These are phyloP conservation scores for Mortierella claussenii DNA, from an alignment of 192 early-diverging fungal genomes.

Conservation along the genomic window DNA sequence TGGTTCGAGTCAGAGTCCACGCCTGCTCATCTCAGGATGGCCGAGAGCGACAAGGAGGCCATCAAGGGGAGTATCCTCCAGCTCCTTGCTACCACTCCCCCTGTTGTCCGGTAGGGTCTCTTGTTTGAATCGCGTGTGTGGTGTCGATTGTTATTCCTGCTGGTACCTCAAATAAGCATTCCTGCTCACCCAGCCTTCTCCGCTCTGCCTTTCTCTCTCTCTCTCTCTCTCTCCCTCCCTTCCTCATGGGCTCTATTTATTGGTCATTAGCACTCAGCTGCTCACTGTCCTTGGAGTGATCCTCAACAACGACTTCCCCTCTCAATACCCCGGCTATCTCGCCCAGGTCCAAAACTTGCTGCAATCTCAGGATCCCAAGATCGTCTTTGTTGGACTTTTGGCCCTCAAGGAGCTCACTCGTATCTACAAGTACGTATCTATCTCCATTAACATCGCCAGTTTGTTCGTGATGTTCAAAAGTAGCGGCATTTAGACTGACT, in stretches of 20 bases:
- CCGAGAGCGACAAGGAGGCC: slow-evolving; percentile 74
- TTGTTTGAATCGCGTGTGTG: no score
- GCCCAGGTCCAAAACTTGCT: slow-evolving; percentile 71
- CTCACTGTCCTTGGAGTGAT: slow-evolving; percentile 80
- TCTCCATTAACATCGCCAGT: not conserved
- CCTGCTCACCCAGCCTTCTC: no score
- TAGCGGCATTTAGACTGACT: not conserved
- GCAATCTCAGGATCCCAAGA: slow-evolving; percentile 70
- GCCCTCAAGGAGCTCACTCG: slow-evolving; percentile 85
- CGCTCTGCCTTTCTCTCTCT: not conserved
- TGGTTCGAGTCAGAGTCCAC: slow-evolving; percentile 57
- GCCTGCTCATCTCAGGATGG: slow-evolving; percentile 62
- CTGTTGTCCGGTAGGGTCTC: slow-evolving; percentile 71
- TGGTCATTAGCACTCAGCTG: slow-evolving; percentile 70
- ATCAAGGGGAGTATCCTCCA: slow-evolving; percentile 81
- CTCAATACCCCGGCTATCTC: slow-evolving; percentile 85
- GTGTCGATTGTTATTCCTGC: not conserved
- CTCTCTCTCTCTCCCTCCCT: not conserved
- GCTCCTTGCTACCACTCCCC: slow-evolving; percentile 75
- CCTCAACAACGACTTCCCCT: slow-evolving; percentile 80
- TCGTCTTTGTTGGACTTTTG: slow-evolving; percentile 81
- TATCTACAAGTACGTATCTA: slow-evolving; percentile 71
- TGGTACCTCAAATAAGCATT: not conserved
- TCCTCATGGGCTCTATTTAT: not conserved
- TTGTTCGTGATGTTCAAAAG: not conserved